Evolutionary conservation across 2,329 filamentous ascomycete genomes (phyloP).

Genomic region (Pyricularia sp.): DNA sequence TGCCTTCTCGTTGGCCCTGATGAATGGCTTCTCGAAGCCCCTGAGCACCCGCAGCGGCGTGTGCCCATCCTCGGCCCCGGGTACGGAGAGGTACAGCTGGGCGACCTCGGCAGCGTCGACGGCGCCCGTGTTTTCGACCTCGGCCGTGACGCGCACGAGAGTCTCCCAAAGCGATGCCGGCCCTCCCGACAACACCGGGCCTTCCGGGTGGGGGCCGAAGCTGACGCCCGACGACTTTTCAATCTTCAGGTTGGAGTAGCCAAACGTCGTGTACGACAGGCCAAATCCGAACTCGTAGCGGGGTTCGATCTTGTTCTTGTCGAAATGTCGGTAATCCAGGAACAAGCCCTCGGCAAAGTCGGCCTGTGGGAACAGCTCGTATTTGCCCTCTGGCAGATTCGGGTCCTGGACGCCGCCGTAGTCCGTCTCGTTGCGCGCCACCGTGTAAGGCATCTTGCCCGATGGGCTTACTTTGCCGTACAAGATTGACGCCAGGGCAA

Average conservation of each 20-base stretch:
- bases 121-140: conserved; percentile 26
- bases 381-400: conserved; percentile 32
- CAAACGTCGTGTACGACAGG: conserved; percentile 41
- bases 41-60: conserved; percentile 45
- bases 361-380: conserved; percentile 33
- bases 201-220: conserved; percentile 22
- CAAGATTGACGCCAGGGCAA: conserved; percentile 38
- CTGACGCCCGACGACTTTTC: conserved; percentile 14
- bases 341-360: conserved; percentile 36
- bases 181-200: conserved; percentile 28
- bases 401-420: conserved; percentile 32
- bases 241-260: conserved; percentile 24
- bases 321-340: conserved; percentile 42
- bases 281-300: conserved; percentile 44
- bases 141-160: conserved; percentile 24
- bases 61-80: conserved; percentile 10
- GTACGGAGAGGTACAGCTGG: conserved; percentile 31
- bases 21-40: conserved; percentile 48
- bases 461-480: conserved; percentile 45
- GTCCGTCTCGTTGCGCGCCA: conserved; percentile 40
- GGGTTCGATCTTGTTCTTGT: conserved; percentile 31
- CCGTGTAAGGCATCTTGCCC: conserved; percentile 47
- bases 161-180: conserved; percentile 33
- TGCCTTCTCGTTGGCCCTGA: conserved; percentile 28
- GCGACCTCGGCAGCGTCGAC: conserved; percentile 29